Percentiles rank a stretch among this genome's conserved stretches.
These are phyloP conservation scores for Ophiosphaerella herpotricha DNA, from an alignment of 2,329 filamentous ascomycete genomes.

Conservation along the genomic window DNA sequence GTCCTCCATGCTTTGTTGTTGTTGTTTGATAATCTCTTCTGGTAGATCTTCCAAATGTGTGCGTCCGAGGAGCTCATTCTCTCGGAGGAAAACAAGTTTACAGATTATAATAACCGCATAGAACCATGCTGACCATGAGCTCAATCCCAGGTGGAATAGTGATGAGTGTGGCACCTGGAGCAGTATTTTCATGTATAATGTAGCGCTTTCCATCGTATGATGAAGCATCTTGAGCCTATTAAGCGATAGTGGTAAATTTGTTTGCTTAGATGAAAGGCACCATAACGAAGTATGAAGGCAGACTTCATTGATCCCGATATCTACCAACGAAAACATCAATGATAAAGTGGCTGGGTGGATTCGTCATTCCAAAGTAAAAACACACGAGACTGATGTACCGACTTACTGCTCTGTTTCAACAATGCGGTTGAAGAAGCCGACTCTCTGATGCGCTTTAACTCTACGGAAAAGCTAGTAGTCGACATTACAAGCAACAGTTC, in stretches of 20 bases:
- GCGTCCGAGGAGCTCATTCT: constrained; percentile 19
- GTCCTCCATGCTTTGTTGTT: constrained; percentile 2
- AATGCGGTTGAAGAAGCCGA: neutral
- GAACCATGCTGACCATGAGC: constrained; percentile 26
- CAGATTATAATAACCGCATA: constrained; percentile 30
- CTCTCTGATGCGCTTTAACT: constrained; percentile 16
- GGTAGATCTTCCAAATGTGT: constrained; percentile 13
- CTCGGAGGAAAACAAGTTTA: constrained; percentile 29
- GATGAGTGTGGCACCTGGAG: constrained; percentile 6
- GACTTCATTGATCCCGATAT: constrained; percentile 26
- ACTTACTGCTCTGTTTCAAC: constrained; percentile 3
- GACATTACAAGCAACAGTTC: constrained; percentile 23
- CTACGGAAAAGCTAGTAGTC: constrained; percentile 17
- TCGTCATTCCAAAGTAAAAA: neutral
- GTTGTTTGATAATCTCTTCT: constrained; percentile 12
- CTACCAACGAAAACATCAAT: constrained; percentile 2
- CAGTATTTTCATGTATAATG: constrained; percentile 16
- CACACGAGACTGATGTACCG: no score
- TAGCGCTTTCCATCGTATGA: constrained; percentile 13
- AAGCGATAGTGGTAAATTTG: neutral
- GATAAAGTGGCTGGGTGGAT: neutral
- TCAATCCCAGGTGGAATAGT: constrained; percentile 19
- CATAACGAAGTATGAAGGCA: constrained; percentile 23
- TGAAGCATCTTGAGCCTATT: constrained; percentile 14
- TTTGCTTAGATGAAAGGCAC: neutral